Percentiles rank a stretch among this genome's conserved stretches.
Conservation (phyloP, 2,329 filamentous ascomycete species). For the Alternaria dauci region DNA sequence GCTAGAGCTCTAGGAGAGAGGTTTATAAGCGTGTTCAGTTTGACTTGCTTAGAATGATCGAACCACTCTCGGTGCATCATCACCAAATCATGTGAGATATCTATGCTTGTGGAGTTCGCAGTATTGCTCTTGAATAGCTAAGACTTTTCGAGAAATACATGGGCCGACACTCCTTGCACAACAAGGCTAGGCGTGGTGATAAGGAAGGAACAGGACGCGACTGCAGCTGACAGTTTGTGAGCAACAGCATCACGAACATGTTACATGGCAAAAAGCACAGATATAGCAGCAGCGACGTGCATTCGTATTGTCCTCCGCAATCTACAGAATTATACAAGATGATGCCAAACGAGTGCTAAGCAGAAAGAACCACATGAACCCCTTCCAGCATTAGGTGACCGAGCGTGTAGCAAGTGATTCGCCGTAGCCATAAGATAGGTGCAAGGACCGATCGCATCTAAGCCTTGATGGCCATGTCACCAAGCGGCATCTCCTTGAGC, state of each 20-base stretch:
- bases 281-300: neutral
- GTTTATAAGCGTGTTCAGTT: neutral
- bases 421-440: neutral
- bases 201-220: neutral
- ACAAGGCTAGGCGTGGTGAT: neutral
- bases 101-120: neutral
- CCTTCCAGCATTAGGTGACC: neutral
- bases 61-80: neutral
- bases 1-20: neutral
- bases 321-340: conserved; percentile 5
- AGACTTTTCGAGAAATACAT: neutral
- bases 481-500: conserved; percentile 41
- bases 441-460: conserved; percentile 11
- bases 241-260: neutral
- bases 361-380: conserved; percentile 1
- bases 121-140: neutral
- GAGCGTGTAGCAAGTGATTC: neutral
- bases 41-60: neutral
- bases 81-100: neutral
- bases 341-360: conserved; percentile 14
- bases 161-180: neutral
- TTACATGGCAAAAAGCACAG: neutral
- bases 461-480: conserved; percentile 37
- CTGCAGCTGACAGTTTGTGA: neutral
- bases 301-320: neutral